Percentiles rank a stretch among this genome's conserved stretches.
Evolutionary conservation across 106 monocot genomes (phyloP).

Genomic region (Dendrobium chrysotoxum): DNA sequence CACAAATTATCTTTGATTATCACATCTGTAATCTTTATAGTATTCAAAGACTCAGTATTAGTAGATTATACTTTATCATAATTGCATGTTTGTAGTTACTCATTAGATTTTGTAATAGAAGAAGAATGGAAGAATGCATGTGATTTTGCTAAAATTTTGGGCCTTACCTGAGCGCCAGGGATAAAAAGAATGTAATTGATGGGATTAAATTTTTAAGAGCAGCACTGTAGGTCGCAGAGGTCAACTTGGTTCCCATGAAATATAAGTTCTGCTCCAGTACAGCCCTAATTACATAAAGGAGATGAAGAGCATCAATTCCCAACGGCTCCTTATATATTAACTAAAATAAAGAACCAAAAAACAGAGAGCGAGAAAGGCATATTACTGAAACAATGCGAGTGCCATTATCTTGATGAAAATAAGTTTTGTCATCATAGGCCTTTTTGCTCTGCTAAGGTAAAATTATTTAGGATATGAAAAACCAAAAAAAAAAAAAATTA

Average conservation of each 20-base stretch:
- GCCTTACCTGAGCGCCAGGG: conserved; percentile 15
- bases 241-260: conserved; percentile 46
- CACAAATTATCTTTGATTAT: too few relatives aligned
- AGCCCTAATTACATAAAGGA: conserved; percentile 18
- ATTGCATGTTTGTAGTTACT: too few relatives aligned
- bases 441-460: conserved; percentile 29
- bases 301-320: neutral
- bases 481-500: neutral
- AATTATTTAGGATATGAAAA: neutral
- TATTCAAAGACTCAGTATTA: too few relatives aligned
- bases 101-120: too few relatives aligned
- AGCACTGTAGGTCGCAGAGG: conserved; percentile 40
- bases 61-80: too few relatives aligned
- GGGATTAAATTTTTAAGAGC: conserved; percentile 52
- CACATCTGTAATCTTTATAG: too few relatives aligned
- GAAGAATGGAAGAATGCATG: too few relatives aligned
- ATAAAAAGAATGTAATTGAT: conserved; percentile 30
- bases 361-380: neutral
- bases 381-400: conserved; percentile 49
- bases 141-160: too few relatives aligned
- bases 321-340: neutral
- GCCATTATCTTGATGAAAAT: conserved; percentile 45
- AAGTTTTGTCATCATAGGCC: conserved; percentile 38
- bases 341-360: neutral
- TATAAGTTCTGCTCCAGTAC: conserved; percentile 67